Evolutionary conservation across 805 yeast species (phyloP).

Genomic region (Torulaspora quercuum): DNA sequence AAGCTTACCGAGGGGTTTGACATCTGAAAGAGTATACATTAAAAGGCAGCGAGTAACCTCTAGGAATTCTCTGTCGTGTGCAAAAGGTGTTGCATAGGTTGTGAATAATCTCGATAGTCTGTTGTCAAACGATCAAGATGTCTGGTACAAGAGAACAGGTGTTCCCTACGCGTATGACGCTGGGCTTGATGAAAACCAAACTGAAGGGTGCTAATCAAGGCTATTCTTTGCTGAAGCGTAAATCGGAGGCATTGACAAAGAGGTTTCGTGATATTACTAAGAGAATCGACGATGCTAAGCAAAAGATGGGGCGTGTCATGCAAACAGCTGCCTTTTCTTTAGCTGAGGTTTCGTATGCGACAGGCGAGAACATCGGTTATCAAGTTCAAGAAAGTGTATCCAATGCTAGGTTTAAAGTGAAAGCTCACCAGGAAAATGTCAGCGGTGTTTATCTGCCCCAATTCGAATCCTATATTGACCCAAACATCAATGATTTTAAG

Average conservation of each 20-base stretch:
- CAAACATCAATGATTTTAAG: conserved; percentile 86
- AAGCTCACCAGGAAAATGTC: conserved; percentile 92
- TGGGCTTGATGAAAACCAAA: conserved; percentile 90
- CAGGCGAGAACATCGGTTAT: conserved; percentile 92
- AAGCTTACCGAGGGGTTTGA: conserved; percentile 7
- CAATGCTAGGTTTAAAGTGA: conserved; percentile 83
- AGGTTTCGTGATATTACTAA: conserved; percentile 93
- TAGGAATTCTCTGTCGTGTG: no score
- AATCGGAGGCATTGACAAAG: conserved; percentile 94
- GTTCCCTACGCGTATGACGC: conserved; percentile 96
- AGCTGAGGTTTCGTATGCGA: conserved; percentile 96
- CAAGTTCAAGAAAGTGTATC: conserved; percentile 95
- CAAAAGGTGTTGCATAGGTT: no score
- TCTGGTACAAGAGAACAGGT: conserved; percentile 75
- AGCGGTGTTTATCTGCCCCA: conserved; percentile 94
- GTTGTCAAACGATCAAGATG: conserved; percentile 14
- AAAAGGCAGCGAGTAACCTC: no score
- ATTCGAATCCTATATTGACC: conserved; percentile 80
- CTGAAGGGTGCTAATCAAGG: conserved; percentile 98
- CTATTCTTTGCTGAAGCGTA: conserved; percentile 86
- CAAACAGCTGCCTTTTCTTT: conserved; percentile 96
- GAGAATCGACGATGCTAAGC: conserved; percentile 89
- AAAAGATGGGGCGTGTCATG: conserved; percentile 98
- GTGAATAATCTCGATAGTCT: no score
- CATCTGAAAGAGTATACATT: conserved; percentile 1